Conservation (phyloP, 2,329 filamentous ascomycete genomes). For the Hortaea werneckii region DNA sequence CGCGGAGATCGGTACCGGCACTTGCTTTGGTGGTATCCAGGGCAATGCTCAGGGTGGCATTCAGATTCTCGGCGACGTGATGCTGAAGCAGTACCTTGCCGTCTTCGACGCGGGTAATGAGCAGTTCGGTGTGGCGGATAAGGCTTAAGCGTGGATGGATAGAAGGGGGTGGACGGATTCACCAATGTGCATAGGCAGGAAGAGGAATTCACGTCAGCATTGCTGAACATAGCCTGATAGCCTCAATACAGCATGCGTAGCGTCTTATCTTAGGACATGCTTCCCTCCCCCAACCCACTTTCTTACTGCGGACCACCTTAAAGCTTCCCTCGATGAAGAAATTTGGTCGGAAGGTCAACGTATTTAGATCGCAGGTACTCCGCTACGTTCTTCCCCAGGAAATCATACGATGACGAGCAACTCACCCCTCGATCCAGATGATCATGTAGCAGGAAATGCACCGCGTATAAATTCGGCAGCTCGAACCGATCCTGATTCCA, state of each 20-base stretch:
- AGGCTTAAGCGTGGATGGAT: slow-evolving; percentile 10
- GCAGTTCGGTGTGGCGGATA: slow-evolving; percentile 43
- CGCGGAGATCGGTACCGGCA: slow-evolving; percentile 39
- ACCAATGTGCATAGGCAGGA: too few species aligned
- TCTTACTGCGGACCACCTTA: slow-evolving; percentile 1
- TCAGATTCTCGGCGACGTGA: slow-evolving; percentile 54
- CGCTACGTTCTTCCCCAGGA: slow-evolving; percentile 25
- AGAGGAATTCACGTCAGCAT: too few species aligned
- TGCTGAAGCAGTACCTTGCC: slow-evolving; percentile 51
- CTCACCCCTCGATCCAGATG: slow-evolving; percentile 25
- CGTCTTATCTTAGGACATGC: too few species aligned
- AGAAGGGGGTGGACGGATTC: too few species aligned
- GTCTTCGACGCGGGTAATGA: slow-evolving; percentile 47
- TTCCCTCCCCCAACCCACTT: too few species aligned
- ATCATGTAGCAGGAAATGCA: slow-evolving; percentile 26
- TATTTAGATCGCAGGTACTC: slow-evolving; percentile 21
- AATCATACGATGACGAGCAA: slow-evolving; percentile 22
- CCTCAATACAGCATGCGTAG: too few species aligned
- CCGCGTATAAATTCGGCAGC: slow-evolving; percentile 22
- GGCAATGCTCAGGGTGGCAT: slow-evolving; percentile 41
- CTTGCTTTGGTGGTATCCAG: slow-evolving; percentile 61
- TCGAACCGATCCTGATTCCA: slow-evolving; percentile 22
- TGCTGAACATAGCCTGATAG: too few species aligned
- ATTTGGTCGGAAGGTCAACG: slow-evolving; percentile 22
- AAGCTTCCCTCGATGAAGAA: slow-evolving; percentile 21